Evolutionary conservation across 1,284 basidiomycete species (phyloP).

Genomic region (Phylloboletellus chloephorus): DNA sequence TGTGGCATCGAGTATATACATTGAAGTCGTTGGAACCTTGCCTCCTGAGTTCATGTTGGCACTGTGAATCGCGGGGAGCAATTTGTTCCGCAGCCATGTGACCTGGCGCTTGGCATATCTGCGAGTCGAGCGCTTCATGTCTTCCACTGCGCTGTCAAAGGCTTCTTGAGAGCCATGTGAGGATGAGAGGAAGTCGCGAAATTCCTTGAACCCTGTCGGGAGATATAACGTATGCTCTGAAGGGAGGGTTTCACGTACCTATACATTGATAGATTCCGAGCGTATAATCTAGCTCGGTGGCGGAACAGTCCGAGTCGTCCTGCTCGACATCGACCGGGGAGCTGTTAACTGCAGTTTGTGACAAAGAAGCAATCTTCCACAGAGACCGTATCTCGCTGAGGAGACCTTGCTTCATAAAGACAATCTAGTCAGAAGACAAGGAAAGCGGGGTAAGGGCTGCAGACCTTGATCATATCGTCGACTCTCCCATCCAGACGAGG

Average conservation of each 20-base stretch:
- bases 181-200: constrained; percentile 57
- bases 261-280: constrained; percentile 94
- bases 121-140: constrained; percentile 83
- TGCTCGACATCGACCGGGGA: neutral
- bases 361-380: constrained; percentile 33
- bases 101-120: constrained; percentile 92
- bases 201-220: constrained; percentile 82
- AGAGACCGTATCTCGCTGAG: constrained; percentile 73
- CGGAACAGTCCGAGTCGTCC: neutral
- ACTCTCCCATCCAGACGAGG: constrained; percentile 75
- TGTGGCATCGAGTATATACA: constrained; percentile 75
- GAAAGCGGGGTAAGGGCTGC: neutral
- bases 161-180: constrained; percentile 37
- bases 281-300: constrained; percentile 50
- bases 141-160: constrained; percentile 61
- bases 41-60: constrained; percentile 37
- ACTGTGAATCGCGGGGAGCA: constrained; percentile 70
- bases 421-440: constrained; percentile 8
- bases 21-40: constrained; percentile 29
- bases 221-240: constrained; percentile 3
- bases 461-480: constrained; percentile 85
- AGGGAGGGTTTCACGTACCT: constrained; percentile 41
- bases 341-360: neutral
- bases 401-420: constrained; percentile 61
- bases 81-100: constrained; percentile 89